A percentile compares a stretch with the other conserved stretches of the same genome.
Conservation (phyloP, 2,329 filamentous ascomycete genomes). For the Beauveria pseudobassiana region DNA sequence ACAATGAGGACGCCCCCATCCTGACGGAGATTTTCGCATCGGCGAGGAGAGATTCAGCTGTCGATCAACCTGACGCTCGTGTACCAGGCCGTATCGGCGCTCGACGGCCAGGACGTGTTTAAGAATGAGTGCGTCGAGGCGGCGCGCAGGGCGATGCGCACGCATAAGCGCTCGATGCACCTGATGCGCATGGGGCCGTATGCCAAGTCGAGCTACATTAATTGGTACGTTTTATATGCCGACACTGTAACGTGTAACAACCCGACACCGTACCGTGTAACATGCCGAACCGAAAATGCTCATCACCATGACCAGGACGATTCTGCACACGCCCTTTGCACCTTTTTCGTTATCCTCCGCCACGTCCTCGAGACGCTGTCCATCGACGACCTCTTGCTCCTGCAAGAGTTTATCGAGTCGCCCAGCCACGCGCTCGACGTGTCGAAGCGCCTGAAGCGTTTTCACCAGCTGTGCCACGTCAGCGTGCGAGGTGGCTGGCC, state of each 20-base stretch:
- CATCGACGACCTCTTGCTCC: slow-evolving; percentile 43
- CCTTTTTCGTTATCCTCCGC: slow-evolving; percentile 53
- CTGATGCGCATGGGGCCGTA: slow-evolving; percentile 31
- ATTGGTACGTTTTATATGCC: slow-evolving; percentile 34
- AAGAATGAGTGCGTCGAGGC: slow-evolving; percentile 41
- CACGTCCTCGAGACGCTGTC: slow-evolving; percentile 48
- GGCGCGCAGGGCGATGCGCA: slow-evolving; percentile 39
- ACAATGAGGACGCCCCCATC: slow-evolving; percentile 30
- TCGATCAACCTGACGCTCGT: slow-evolving; percentile 42
- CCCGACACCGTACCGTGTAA: no score
- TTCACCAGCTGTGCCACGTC: slow-evolving; percentile 53
- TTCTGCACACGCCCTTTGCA: slow-evolving; percentile 49
- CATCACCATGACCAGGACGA: slow-evolving; percentile 31
- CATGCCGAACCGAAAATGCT: neutral
- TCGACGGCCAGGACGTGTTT: slow-evolving; percentile 34
- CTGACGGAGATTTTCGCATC: slow-evolving; percentile 37
- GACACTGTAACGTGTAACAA: no score
- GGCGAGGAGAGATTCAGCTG: slow-evolving; percentile 42
- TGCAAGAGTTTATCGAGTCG: slow-evolving; percentile 49
- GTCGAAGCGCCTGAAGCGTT: slow-evolving; percentile 51
- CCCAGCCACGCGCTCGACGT: slow-evolving; percentile 42
- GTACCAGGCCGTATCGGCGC: slow-evolving; percentile 44
- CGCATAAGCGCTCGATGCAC: slow-evolving; percentile 39
- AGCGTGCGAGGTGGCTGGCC: slow-evolving; percentile 52
- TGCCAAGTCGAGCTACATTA: slow-evolving; percentile 41